Percentiles rank a stretch among this genome's conserved stretches.
phyloP scores from a whole-genome alignment of 164 flowering plant species.

The Aristolochia contorta region DNA sequence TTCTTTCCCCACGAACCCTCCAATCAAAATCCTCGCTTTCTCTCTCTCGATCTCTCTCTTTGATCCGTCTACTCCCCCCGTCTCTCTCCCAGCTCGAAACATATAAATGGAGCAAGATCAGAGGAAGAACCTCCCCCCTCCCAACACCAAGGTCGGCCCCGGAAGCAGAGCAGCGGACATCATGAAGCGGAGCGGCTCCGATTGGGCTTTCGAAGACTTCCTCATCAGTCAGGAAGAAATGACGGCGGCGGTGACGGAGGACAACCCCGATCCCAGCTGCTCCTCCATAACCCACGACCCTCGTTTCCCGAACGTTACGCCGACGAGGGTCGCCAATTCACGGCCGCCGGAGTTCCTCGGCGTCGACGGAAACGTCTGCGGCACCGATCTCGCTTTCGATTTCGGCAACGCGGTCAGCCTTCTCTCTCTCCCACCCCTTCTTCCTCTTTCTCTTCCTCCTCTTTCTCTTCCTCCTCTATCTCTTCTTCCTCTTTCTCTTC shows the following conservation, averaged over 20 bases:
- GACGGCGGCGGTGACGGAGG: not conserved
- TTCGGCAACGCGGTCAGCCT: not conserved
- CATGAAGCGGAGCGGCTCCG: not conserved
- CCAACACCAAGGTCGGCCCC: too few species aligned
- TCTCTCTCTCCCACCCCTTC: not conserved
- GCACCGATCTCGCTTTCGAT: slow-evolving; percentile 3
- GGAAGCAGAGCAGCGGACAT: not conserved
- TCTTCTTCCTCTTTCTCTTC: not conserved
- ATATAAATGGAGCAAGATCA: too few species aligned
- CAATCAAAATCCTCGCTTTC: too few species aligned
- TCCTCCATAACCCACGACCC: too few species aligned
- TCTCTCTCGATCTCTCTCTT: too few species aligned
- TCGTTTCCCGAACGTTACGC: too few species aligned
- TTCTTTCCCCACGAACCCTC: too few species aligned
- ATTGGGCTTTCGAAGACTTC: not conserved
- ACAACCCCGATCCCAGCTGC: not conserved
- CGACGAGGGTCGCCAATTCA: too few species aligned
- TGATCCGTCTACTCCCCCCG: too few species aligned
- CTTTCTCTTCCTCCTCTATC: not conserved
- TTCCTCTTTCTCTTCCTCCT: not conserved
- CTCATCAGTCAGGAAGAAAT: not conserved
- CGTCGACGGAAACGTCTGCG: not conserved
- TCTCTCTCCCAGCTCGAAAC: too few species aligned
- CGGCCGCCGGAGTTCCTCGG: not conserved
- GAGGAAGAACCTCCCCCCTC: too few species aligned